Base-by-base conservation (phyloP, 768 basidiomycete species). In the Pleurotus tuber-regium region DNA sequence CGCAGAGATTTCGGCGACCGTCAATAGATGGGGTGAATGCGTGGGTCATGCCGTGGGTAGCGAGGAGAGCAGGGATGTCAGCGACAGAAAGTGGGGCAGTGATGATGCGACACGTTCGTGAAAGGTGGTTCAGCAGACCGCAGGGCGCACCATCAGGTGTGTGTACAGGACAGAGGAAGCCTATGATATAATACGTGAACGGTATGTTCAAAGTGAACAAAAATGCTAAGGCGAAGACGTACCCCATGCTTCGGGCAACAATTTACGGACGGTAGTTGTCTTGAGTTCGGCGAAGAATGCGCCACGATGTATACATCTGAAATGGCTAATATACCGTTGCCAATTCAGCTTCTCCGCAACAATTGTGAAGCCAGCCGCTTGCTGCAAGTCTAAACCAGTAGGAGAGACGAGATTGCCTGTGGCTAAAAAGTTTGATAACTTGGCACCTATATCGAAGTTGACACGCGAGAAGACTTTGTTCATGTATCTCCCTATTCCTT, bases 291-390 rank as follows among this genome's bases (percentile, higher is more conserved):
- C 91, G 65, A 99, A 99, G 82, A 99, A 99, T 30, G 97, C 94
- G 66, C 97, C 97, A 70, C 97, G 91, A 71, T 99, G 97, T 25
- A 99, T 93, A 67, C 91, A 97, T 52, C 97, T 80, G 76, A 99
- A 99, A 72, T 99, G 97, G 63, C 89, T 90, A 68, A 99, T 93
- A 68, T 98, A 99, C 30, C 97, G 92, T 59, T 90, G 87, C 84
- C 97, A 99, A 68, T 99, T 99, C 54, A 99, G 78, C 70, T 98
- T 98, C 73, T 99, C 97, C 4, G 95, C 97, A 28, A 98, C 89
- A 59, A 99, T 97, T 1, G 97, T 98, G 70, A 96, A 98, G n/a
- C 97, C 97, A 14, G 94, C 88, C 0, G 95, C 87, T 68, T 99
- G 97, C 66, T 98, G 96, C 12, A 99, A 74, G 70, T 98, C 97